A percentile compares a stretch with the other conserved stretches of the same genome.
phyloP scores from a whole-genome alignment of 768 basidiomycete species.

The Leccinum olivaceopallidum region DNA sequence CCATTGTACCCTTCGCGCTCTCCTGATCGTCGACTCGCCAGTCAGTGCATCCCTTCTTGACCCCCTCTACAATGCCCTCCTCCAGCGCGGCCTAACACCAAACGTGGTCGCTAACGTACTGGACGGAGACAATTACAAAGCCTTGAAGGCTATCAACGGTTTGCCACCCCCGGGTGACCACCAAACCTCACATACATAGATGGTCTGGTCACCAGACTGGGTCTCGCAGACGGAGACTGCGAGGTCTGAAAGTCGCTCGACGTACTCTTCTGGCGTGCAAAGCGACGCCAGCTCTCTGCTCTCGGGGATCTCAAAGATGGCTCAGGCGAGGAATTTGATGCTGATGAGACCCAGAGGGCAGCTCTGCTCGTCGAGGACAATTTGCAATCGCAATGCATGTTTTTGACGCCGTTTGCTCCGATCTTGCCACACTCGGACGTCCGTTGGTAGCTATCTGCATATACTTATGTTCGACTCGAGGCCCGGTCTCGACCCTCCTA shows the following conservation, averaged over 20 bases:
- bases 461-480: constrained; percentile 57
- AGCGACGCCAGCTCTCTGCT: constrained; percentile 29
- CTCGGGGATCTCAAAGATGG: constrained; percentile 2
- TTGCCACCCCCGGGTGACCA: too few species aligned
- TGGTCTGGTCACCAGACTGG: constrained; percentile 47
- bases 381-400: constrained; percentile 61
- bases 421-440: constrained; percentile 7
- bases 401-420: constrained; percentile 56
- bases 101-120: constrained; percentile 34
- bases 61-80: constrained; percentile 72
- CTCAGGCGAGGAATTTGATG: constrained; percentile 15
- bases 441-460: constrained; percentile 49
- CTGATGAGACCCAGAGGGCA: too few species aligned
- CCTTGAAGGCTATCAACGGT: too few species aligned
- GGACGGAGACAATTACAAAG: too few species aligned
- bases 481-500: constrained; percentile 32
- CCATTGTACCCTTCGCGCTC: constrained; percentile 45
- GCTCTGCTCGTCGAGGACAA: too few species aligned
- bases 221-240: constrained; percentile 63
- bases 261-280: constrained; percentile 42
- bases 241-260: constrained; percentile 55
- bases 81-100: constrained; percentile 60
- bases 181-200: constrained; percentile 50
- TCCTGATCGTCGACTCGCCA: constrained; percentile 39
- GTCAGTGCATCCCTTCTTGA: constrained; percentile 58